Conservation (phyloP, 495 filamentous ascomycete genomes). For the Podospora tetraspora region DNA sequence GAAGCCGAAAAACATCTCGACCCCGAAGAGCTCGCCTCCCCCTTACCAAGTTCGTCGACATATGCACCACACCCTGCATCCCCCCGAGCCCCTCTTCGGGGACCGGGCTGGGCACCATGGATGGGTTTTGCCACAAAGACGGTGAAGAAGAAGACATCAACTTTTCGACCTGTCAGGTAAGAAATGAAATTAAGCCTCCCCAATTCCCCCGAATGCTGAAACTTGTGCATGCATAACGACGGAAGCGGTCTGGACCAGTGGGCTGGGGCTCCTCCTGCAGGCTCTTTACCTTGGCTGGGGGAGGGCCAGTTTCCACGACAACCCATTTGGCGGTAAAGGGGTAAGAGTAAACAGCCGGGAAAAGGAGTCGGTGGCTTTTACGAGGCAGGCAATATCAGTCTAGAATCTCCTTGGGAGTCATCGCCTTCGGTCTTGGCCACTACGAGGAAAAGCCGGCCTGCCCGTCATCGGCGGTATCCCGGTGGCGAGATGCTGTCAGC, state of each 20-base stretch:
- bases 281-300: slow-evolving; percentile 20
- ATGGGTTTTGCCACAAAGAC: slow-evolving; percentile 9
- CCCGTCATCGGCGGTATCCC: background rate
- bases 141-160: background rate
- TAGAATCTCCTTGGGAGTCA: background rate
- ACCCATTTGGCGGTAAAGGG: background rate
- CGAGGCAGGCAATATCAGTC: background rate
- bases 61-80: background rate
- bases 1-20: background rate
- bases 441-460: background rate
- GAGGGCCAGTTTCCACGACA: background rate
- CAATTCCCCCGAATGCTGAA: background rate
- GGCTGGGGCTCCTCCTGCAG: background rate
- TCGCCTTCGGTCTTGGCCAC: background rate
- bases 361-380: background rate
- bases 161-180: background rate
- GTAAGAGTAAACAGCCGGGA: background rate
- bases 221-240: background rate
- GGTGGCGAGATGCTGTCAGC: background rate
- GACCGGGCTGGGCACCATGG: background rate
- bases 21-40: background rate
- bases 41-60: background rate
- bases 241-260: background rate
- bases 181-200: background rate
- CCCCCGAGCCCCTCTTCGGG: background rate